phyloP scores from a whole-genome alignment of 139 green algal genomes.

The Protoeuglena noctilucae region DNA sequence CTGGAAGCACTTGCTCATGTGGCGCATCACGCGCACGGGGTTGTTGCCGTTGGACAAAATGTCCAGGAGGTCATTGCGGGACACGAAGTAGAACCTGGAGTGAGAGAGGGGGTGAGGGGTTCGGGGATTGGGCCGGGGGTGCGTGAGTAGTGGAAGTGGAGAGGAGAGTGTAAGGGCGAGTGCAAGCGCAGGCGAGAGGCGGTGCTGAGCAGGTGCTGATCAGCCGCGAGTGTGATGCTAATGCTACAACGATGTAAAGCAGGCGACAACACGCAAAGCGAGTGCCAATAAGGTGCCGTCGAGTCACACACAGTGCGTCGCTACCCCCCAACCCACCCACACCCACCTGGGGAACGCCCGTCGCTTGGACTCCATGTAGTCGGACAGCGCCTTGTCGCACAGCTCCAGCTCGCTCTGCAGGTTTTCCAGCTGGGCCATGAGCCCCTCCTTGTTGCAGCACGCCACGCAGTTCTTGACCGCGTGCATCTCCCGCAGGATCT shows the following conservation, averaged over 20 bases:
- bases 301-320: too few species aligned
- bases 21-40: constrained; percentile 52
- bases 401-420: constrained; percentile 46
- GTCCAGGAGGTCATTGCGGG: constrained; percentile 59
- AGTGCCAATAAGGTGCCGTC: too few species aligned
- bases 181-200: too few species aligned
- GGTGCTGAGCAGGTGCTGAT: too few species aligned
- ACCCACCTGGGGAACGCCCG: constrained; percentile 56
- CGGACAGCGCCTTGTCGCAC: constrained; percentile 64
- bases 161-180: too few species aligned
- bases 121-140: too few species aligned
- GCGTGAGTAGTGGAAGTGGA: too few species aligned
- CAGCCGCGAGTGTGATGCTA: too few species aligned
- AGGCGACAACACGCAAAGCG: too few species aligned
- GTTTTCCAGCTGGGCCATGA: constrained; percentile 60
- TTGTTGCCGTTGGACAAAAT: constrained; percentile 72
- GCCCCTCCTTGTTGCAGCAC: constrained; percentile 49
- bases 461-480: constrained; percentile 50
- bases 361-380: constrained; percentile 72
- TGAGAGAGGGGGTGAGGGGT: too few species aligned
- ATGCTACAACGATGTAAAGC: too few species aligned
- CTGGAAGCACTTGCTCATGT: constrained; percentile 80
- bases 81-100: constrained; percentile 82
- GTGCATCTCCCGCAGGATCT: constrained; percentile 18
- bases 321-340: too few species aligned